A percentile compares a stretch with the other conserved stretches of the same genome.
These are phyloP conservation scores for Cyberlindnera amylophila DNA, from an alignment of 805 yeast genomes.

Conservation along the genomic window DNA sequence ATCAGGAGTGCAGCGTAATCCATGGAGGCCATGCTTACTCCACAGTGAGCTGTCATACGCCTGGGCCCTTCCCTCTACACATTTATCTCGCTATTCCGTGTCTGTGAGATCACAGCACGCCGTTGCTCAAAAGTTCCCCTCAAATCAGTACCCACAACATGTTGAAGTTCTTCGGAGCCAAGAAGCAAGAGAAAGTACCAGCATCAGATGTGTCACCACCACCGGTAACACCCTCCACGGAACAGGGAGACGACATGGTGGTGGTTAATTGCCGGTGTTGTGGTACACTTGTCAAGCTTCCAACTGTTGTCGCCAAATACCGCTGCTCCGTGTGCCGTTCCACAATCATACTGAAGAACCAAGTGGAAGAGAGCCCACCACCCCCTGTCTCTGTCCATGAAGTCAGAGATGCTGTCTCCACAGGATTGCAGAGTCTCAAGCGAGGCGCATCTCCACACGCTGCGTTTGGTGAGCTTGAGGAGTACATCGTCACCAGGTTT, in stretches of 20 bases:
- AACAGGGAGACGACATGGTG: neutral
- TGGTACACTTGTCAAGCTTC: slow-evolving; percentile 40
- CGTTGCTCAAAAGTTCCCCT: neutral
- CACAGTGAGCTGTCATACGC: too few species aligned
- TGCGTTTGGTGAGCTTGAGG: slow-evolving; percentile 48
- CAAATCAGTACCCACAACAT: neutral
- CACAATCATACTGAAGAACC: slow-evolving; percentile 32
- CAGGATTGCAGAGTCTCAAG: slow-evolving; percentile 5
- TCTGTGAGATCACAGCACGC: neutral
- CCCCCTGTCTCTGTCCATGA: neutral
- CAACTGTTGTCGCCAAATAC: slow-evolving; percentile 36
- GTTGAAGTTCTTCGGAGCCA: neutral
- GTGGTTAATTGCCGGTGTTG: slow-evolving; percentile 42
- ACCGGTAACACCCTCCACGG: neutral
- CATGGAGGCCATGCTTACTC: too few species aligned
- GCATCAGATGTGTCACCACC: neutral
- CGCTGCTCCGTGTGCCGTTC: slow-evolving; percentile 63
- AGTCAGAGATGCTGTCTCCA: slow-evolving; percentile 4
- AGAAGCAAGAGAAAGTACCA: neutral
- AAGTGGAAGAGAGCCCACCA: neutral
- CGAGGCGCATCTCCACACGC: slow-evolving; percentile 18
- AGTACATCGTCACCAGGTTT: slow-evolving; percentile 44
- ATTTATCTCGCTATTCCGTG: too few species aligned
- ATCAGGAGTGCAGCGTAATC: too few species aligned
- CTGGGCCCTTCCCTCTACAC: too few species aligned